Evolutionary conservation across 306 rosid species (phyloP).

Genomic region (Cicer bijugum): DNA sequence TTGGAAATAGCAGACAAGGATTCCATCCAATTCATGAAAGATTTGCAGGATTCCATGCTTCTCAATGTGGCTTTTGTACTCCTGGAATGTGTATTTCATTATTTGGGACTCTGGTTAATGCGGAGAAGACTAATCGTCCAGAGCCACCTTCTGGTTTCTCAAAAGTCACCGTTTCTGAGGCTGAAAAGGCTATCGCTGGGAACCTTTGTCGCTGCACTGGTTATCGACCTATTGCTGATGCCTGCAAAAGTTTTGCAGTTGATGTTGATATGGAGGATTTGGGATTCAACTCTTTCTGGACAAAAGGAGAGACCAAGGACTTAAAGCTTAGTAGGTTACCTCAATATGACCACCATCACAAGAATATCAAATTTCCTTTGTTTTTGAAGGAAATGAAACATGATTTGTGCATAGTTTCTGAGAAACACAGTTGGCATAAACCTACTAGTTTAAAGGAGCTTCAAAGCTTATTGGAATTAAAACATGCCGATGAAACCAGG

Average conservation of each 20-base stretch:
- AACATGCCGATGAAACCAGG: constrained; percentile 34
- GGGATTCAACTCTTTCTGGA: constrained; percentile 85
- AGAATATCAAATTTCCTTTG: constrained; percentile 60
- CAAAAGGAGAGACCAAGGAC: constrained; percentile 60
- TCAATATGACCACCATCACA: constrained; percentile 45
- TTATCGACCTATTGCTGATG: constrained; percentile 87
- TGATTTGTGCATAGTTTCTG: constrained; percentile 41
- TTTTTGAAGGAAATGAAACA: constrained; percentile 64
- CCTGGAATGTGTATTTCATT: constrained; percentile 94
- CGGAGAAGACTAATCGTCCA: constrained; percentile 59
- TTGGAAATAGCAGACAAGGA: constrained; percentile 81
- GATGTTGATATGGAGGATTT: constrained; percentile 90
- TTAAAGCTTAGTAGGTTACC: constrained; percentile 59
- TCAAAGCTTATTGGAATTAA: constrained; percentile 38
- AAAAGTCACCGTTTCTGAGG: constrained; percentile 70
- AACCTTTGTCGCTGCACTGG: constrained; percentile 98
- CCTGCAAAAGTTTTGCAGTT: constrained; percentile 86
- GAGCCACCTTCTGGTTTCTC: constrained; percentile 84
- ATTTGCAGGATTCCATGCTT: constrained; percentile 81
- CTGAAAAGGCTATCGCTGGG: constrained; percentile 81
- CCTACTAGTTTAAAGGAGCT: constrained; percentile 42
- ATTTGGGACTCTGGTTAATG: constrained; percentile 69
- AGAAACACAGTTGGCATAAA: constrained; percentile 43
- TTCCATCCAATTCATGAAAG: constrained; percentile 84
- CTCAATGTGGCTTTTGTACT: constrained; percentile 95